Percentiles rank a stretch among this genome's conserved stretches.
Conservation (phyloP, 306 rosid genomes). For the Begonia masoniana region DNA sequence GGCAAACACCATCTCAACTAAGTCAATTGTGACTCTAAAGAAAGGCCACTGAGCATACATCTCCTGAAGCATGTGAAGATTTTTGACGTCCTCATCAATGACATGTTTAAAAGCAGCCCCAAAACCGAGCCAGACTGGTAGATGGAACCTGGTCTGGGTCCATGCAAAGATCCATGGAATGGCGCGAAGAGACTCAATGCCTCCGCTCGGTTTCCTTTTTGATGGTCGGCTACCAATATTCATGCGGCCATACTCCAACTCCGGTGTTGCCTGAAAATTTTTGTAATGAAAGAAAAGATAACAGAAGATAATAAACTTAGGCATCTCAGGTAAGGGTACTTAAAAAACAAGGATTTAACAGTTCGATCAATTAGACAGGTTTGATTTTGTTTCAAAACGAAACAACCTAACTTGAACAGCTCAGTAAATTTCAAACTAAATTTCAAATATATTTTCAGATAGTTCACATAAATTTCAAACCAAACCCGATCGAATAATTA, state of each 20-base stretch:
- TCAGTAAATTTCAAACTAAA: no score
- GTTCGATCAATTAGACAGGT: no score
- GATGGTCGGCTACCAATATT: conserved; percentile 99
- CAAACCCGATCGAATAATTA: no score
- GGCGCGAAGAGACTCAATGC: conserved; percentile 95
- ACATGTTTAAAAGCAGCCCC: conserved; percentile 74
- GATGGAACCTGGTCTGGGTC: conserved; percentile 96
- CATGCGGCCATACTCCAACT: conserved; percentile 94
- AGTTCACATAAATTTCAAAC: no score
- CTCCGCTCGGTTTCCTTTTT: conserved; percentile 96
- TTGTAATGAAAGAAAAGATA: no score
- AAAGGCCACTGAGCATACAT: conserved; percentile 98
- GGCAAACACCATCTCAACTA: conserved; percentile 97
- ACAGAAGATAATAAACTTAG: no score
- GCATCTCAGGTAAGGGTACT: no score
- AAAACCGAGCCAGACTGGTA: conserved; percentile 99
- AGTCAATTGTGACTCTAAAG: conserved; percentile 90
- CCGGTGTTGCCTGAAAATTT: conserved; percentile 73
- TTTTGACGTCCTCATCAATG: conserved; percentile 68
- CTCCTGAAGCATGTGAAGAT: conserved; percentile 65
- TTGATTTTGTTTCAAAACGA: no score
- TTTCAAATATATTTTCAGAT: no score
- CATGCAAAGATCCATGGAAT: conserved; percentile 99
- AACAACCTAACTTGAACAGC: no score
- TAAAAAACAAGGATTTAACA: no score